Evolutionary conservation across 139 green algal species (phyloP), one percentile per base, ranked within the genome.

Genomic region (Coelastrella sp.): DNA sequence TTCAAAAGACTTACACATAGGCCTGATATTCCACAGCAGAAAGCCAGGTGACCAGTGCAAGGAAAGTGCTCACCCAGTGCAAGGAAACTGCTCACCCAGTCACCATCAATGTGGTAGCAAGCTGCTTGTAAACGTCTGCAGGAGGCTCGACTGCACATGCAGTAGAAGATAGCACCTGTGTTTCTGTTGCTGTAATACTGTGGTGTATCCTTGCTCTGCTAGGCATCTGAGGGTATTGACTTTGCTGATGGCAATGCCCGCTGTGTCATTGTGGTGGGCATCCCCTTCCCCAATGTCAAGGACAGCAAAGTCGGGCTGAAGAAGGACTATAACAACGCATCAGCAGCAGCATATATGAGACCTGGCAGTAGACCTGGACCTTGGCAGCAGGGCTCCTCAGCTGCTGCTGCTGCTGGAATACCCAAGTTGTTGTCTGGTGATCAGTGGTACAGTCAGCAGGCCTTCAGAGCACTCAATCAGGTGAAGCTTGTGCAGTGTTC

Each of bases 161-260:
- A n/a, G n/a, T 57, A 2, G 13, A 2, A 57, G 2, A 57, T 57
- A 23, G 48, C 48, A 15, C 48, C 2, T n/a, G 30, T 66, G 57
- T 23, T 23, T 66, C 21, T 66, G 57, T 45, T 71, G 32, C n/a
- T 74, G 45, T 48, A 5, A 50, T 59, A n/a, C n/a, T n/a, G n/a
- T n/a, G n/a, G n/a, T n/a, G n/a, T n/a, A n/a, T n/a, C n/a, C n/a
- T n/a, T n/a, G n/a, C n/a, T n/a, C n/a, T n/a, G n/a, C 2, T 48
- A 98, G 96, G 96, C 96, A 5, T 98, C 93, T 7, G 97, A 99
- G 88, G 97, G 97, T 11, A 94, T 99, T 35, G 96, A 99, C 88
- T 99, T 99, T 91, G 91, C 94, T 5, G 95, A 99, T 84, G 89
- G 86, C 43, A 92, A 95, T 43, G 97, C 96, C 1, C 88, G 97